These are phyloP conservation scores for Mycena polygramma DNA, from an alignment of 768 basidiomycete genomes.

Conservation along the genomic window DNA sequence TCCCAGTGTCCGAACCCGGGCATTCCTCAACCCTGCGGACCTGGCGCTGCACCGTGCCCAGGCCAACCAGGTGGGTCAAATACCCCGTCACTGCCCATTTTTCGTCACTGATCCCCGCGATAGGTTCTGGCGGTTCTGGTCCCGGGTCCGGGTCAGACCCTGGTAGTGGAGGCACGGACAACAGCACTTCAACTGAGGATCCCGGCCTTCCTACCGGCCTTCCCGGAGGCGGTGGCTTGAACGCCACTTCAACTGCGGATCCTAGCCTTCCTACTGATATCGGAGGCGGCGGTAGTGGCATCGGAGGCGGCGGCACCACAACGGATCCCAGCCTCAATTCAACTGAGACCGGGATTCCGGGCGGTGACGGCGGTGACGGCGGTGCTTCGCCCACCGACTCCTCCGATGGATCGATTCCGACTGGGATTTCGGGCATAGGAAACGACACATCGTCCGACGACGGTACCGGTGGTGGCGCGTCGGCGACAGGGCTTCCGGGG, in stretches of 20 bases:
- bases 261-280: too few relatives aligned
- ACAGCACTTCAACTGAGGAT: too few relatives aligned
- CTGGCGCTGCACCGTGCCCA: constrained; percentile 13
- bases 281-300: too few relatives aligned
- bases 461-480: background rate
- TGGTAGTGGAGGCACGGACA: too few relatives aligned
- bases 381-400: background rate
- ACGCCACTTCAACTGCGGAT: too few relatives aligned
- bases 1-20: background rate
- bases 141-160: too few relatives aligned
- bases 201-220: too few relatives aligned
- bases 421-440: background rate
- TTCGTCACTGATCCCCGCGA: background rate
- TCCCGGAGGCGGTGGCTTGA: too few relatives aligned
- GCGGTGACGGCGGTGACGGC: background rate
- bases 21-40: constrained; percentile 4
- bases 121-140: background rate
- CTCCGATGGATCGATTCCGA: background rate
- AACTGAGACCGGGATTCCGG: background rate
- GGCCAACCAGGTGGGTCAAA: constrained; percentile 22
- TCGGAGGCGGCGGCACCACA: background rate
- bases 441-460: background rate
- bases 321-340: background rate
- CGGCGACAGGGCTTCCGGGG: too few relatives aligned
- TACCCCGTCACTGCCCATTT: background rate